These are phyloP conservation scores for Aspergillus tanneri DNA, from an alignment of 2,329 filamentous ascomycete species.

Conservation along the genomic window DNA sequence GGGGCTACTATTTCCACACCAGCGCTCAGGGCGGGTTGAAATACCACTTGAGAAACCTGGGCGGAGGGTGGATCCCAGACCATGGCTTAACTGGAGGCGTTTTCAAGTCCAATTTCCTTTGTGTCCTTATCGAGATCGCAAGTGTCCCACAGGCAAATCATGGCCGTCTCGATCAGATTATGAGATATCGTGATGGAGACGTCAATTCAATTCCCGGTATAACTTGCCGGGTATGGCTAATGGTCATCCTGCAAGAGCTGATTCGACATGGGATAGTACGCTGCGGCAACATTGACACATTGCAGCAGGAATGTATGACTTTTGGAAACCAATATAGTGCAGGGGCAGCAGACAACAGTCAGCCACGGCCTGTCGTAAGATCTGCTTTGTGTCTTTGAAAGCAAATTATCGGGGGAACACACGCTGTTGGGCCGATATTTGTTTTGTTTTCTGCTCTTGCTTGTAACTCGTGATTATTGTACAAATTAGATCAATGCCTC, in stretches of 20 bases:
- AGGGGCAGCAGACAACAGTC: slow-evolving; percentile 12
- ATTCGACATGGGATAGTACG: slow-evolving; percentile 18
- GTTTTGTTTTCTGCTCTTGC: too few relatives aligned
- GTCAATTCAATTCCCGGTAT: slow-evolving; percentile 26
- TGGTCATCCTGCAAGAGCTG: slow-evolving; percentile 19
- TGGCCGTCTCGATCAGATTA: slow-evolving; percentile 20
- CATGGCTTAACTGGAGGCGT: slow-evolving; percentile 16
- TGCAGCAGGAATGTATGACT: slow-evolving; percentile 23
- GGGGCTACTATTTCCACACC: slow-evolving; percentile 28
- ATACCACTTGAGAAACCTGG: slow-evolving; percentile 24
- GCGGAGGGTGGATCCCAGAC: slow-evolving; percentile 20
- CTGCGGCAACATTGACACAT: slow-evolving; percentile 12
- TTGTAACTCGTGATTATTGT: too few relatives aligned
- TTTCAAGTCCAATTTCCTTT: slow-evolving; percentile 23
- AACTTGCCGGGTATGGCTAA: slow-evolving; percentile 27
- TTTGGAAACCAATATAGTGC: slow-evolving; percentile 20
- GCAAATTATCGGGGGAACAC: neutral
- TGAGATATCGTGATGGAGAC: slow-evolving; percentile 21
- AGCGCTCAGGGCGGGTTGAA: slow-evolving; percentile 12
- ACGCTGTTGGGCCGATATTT: too few relatives aligned
- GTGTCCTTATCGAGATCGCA: slow-evolving; percentile 23
- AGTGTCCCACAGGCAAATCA: slow-evolving; percentile 15
- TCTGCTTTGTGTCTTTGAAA: slow-evolving; percentile 16
- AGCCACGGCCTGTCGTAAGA: slow-evolving; percentile 19
- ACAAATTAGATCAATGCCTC: too few relatives aligned